phyloP scores from a whole-genome alignment of 148 eudicot species.

The Dianthus caryophyllus region DNA sequence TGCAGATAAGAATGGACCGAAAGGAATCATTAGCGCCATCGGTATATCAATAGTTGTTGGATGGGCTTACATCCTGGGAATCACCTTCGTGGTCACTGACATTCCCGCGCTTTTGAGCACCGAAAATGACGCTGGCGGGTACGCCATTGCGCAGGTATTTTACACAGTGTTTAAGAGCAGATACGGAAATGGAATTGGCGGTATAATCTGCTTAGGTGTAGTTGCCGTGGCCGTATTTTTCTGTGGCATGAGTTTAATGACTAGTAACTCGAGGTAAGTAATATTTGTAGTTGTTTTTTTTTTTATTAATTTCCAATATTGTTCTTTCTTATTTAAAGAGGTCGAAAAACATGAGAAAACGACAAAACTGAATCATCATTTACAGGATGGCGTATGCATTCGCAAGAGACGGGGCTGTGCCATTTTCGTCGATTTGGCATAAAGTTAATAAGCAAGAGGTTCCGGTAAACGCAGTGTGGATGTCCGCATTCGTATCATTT shows the following conservation, averaged over 20 bases:
- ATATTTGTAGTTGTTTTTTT: not conserved
- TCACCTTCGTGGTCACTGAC: constrained; percentile 83
- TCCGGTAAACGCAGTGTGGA: constrained; percentile 92
- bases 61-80: constrained; percentile 91
- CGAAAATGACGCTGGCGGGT: constrained; percentile 86
- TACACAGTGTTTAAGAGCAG: constrained; percentile 71
- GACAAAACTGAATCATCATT: not conserved
- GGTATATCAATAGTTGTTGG: constrained; percentile 85
- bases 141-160: constrained; percentile 89
- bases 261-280: constrained; percentile 92
- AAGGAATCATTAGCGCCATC: constrained; percentile 86
- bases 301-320: not conserved
- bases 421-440: constrained; percentile 84
- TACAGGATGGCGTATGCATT: constrained; percentile 93
- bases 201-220: constrained; percentile 74
- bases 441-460: constrained; percentile 83
- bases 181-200: constrained; percentile 80
- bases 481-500: constrained; percentile 80
- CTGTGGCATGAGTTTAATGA: constrained; percentile 90
- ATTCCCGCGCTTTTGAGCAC: constrained; percentile 63
- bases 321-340: not conserved
- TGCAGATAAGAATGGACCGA: constrained; percentile 92
- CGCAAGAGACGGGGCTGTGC: constrained; percentile 99
- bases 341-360: not conserved
- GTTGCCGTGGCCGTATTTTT: constrained; percentile 87